Base-by-base conservation (phyloP, 1,284 basidiomycete species). In the Earliella scabrosa region DNA sequence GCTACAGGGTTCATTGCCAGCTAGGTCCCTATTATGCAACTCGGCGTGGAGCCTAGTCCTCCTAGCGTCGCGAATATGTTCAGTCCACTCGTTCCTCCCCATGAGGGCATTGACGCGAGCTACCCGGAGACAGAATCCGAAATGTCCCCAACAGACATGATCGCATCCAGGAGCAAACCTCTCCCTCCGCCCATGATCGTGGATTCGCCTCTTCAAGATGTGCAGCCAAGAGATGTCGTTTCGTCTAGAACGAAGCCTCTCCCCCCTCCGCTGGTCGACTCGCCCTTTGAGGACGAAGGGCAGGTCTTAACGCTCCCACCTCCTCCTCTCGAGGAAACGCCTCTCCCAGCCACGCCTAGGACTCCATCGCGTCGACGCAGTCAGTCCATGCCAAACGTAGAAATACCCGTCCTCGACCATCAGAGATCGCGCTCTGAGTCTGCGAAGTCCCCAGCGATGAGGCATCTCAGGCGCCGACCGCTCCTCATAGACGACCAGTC, bases 401-500 rank as follows among this genome's bases (percentile, higher is more conserved):
- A 61, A 32, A 38, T 57, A 0, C 36, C 59, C 5, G 49, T 54
- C 8, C 56, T 56, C 10, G 61, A 63, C 3, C 56, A 61, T 39
- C 54, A 61, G 26, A 38, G 62, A 27, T 59, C 63, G 4, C 60
- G 57, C 6, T 58, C 56, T 2, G 60, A 61, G n/a, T 57, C 59
- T 29, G 41, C 50, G 14, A 60, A 62, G 27, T 47, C 60, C 6
- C 45, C 52, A 18, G 55, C 61, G 27, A 50, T 51, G 35, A 69
- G 70, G 18, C 68, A 68, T 52, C 63, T 69, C 31, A 73, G 75
- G 59, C 63, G 73, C 52, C 65, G 67, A 16, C 75, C 74, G 9
- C 68, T 80, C 24, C 68, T 76, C 43, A 65, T 77, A 9, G 74
- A 82, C 47, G 78, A 81, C 54, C 70, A 73, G 50, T 62, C 71